A percentile compares a stretch with the other conserved stretches of the same genome.
Evolutionary conservation across 495 filamentous ascomycete species (phyloP).

Genomic region (Acidomyces sp.): DNA sequence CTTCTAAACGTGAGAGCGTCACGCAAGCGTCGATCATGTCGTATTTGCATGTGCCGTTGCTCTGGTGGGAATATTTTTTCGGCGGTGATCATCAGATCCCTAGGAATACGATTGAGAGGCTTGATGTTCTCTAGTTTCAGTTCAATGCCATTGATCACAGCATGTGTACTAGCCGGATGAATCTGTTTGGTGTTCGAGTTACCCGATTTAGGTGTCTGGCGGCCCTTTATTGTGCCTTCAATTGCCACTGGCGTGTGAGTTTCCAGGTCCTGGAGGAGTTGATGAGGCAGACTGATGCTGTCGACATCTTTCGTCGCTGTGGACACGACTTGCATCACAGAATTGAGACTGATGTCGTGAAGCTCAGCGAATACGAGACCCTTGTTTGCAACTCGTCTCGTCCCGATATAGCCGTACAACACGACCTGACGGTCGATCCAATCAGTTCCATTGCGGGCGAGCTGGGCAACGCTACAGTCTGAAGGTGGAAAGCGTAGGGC

Average conservation of each 20-base stretch:
- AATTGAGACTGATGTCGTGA: constrained; percentile 26
- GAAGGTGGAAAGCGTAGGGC: constrained; percentile 10
- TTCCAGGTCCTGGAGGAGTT: constrained; percentile 4
- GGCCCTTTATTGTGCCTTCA: constrained; percentile 12
- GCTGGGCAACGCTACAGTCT: constrained; percentile 1
- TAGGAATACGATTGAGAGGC: constrained; percentile 61
- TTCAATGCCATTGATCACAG: constrained; percentile 38
- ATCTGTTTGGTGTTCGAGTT: neutral
- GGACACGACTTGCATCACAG: constrained; percentile 17
- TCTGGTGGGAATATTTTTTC: constrained; percentile 59
- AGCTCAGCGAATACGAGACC: constrained; percentile 58
- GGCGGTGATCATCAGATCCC: constrained; percentile 58
- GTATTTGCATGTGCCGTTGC: constrained; percentile 72
- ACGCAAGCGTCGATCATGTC: constrained; percentile 50
- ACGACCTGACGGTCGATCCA: constrained; percentile 38
- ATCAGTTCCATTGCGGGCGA: constrained; percentile 11
- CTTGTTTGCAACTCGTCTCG: constrained; percentile 47
- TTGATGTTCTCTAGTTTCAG: constrained; percentile 50
- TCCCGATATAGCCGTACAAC: constrained; percentile 61
- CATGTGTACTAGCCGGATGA: neutral
- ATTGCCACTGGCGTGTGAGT: constrained; percentile 14
- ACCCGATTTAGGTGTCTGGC: constrained; percentile 4
- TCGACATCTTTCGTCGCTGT: constrained; percentile 18
- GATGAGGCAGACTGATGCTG: constrained; percentile 13
- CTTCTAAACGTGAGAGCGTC: constrained; percentile 50